These are phyloP conservation scores for Tuber brumale DNA, from an alignment of 495 filamentous ascomycete genomes.

Conservation along the genomic window DNA sequence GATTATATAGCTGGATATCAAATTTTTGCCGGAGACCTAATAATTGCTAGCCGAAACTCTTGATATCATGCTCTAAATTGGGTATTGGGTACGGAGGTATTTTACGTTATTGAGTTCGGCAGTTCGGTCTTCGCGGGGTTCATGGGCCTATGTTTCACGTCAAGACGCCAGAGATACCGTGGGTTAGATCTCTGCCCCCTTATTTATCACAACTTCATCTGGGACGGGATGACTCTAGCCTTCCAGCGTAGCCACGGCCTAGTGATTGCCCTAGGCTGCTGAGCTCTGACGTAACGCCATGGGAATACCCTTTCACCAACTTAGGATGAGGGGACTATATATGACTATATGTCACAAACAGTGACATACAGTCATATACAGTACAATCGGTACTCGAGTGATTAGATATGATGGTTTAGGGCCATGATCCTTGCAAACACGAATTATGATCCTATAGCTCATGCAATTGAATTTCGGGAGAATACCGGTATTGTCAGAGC, in stretches of 20 bases:
- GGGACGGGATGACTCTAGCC: neutral
- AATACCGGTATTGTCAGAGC: too few relatives aligned
- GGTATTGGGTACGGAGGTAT: neutral
- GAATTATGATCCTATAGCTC: neutral
- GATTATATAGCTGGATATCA: neutral
- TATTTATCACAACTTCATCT: neutral
- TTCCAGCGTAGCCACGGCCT: neutral
- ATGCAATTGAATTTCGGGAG: neutral
- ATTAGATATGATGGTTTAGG: neutral
- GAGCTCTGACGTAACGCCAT: neutral
- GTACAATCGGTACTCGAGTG: too few relatives aligned
- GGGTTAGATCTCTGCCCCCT: neutral
- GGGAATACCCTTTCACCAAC: neutral
- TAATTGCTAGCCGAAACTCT: neutral
- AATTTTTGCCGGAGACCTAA: neutral
- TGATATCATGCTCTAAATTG: neutral
- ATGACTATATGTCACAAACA: too few relatives aligned
- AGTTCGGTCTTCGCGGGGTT: neutral
- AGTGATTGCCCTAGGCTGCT: neutral
- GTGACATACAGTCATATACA: neutral
- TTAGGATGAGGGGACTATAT: neutral
- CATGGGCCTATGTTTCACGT: neutral
- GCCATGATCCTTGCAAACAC: neutral
- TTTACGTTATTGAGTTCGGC: too few relatives aligned
- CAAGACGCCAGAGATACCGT: neutral